These are phyloP conservation scores for Colletotrichum chlorophyti DNA, from an alignment of 2,329 filamentous ascomycete genomes.

Conservation along the genomic window DNA sequence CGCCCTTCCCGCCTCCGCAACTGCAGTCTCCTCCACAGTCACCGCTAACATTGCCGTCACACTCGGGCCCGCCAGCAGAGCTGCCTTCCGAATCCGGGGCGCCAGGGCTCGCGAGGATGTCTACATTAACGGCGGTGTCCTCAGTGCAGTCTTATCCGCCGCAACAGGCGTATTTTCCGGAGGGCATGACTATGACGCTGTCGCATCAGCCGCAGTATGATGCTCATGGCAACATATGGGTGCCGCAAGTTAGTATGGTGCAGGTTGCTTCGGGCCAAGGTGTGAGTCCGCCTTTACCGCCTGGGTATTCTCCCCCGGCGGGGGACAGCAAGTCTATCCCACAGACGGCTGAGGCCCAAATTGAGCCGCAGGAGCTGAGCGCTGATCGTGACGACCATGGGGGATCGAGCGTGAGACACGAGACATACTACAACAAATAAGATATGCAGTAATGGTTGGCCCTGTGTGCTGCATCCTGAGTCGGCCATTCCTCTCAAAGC, in stretches of 20 bases:
- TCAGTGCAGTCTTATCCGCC: slow-evolving; percentile 12
- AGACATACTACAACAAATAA: slow-evolving; percentile 26
- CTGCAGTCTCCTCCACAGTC: slow-evolving; percentile 20
- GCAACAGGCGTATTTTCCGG: slow-evolving; percentile 24
- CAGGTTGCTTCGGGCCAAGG: slow-evolving; percentile 31
- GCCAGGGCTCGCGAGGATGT: neutral
- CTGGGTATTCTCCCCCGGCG: slow-evolving; percentile 22
- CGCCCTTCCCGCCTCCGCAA: neutral
- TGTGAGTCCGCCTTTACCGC: slow-evolving; percentile 1
- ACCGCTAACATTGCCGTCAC: slow-evolving; percentile 27
- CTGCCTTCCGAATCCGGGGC: slow-evolving; percentile 31
- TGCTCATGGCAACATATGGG: slow-evolving; percentile 40
- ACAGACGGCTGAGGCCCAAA: neutral
- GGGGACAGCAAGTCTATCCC: slow-evolving; percentile 7
- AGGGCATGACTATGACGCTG: slow-evolving; percentile 14
- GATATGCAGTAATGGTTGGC: neutral
- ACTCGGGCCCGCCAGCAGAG: slow-evolving; percentile 36
- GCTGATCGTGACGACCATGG: slow-evolving; percentile 1
- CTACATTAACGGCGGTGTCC: neutral
- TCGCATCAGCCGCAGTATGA: slow-evolving; percentile 36
- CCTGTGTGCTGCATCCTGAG: too few relatives aligned
- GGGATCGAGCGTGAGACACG: neutral
- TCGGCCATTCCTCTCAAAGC: too few relatives aligned
- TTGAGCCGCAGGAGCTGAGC: slow-evolving; percentile 26
- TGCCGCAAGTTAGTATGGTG: slow-evolving; percentile 42